These are phyloP conservation scores for Endoconidiophora laricicola DNA, from an alignment of 2,329 filamentous ascomycete species.

Conservation along the genomic window DNA sequence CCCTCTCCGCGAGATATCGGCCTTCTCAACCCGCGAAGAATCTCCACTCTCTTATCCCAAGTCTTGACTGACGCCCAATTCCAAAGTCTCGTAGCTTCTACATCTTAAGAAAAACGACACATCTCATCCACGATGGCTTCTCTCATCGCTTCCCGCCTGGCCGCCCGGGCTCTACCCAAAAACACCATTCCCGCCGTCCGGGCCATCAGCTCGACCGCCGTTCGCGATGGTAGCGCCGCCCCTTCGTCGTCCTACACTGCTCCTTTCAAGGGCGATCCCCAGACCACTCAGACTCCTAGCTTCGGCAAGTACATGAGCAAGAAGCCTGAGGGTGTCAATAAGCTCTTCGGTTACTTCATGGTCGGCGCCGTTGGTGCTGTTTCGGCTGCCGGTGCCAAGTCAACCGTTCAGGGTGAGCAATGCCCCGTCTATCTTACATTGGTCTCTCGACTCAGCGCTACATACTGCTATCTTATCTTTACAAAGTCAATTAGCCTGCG, in stretches of 20 bases:
- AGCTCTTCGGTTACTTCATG: conserved; percentile 96
- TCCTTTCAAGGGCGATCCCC: conserved; percentile 44
- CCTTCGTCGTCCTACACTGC: conserved; percentile 36
- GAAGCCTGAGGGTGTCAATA: conserved; percentile 51
- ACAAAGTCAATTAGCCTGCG: conserved; percentile 1
- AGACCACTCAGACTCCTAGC: conserved; percentile 60
- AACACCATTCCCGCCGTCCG: conserved; percentile 28
- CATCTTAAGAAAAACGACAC: neutral
- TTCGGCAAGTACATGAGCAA: conserved; percentile 77
- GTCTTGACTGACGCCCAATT: neutral
- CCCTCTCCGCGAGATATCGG: conserved; percentile 15
- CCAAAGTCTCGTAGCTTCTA: neutral
- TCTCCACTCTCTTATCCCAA: conserved; percentile 11
- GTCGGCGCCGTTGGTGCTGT: conserved; percentile 88
- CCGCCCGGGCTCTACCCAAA: conserved; percentile 42
- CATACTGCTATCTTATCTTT: neutral
- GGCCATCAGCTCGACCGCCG: conserved; percentile 39
- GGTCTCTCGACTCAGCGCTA: neutral
- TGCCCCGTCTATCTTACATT: neutral
- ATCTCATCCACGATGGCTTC: conserved; percentile 41
- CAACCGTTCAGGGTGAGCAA: conserved; percentile 83
- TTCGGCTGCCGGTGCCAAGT: conserved; percentile 87
- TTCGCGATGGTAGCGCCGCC: conserved; percentile 24
- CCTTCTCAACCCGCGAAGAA: conserved; percentile 13
- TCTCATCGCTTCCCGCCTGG: conserved; percentile 51